Evolutionary conservation across 768 basidiomycete genomes (phyloP).

Genomic region (Rossbeevera mucosa): DNA sequence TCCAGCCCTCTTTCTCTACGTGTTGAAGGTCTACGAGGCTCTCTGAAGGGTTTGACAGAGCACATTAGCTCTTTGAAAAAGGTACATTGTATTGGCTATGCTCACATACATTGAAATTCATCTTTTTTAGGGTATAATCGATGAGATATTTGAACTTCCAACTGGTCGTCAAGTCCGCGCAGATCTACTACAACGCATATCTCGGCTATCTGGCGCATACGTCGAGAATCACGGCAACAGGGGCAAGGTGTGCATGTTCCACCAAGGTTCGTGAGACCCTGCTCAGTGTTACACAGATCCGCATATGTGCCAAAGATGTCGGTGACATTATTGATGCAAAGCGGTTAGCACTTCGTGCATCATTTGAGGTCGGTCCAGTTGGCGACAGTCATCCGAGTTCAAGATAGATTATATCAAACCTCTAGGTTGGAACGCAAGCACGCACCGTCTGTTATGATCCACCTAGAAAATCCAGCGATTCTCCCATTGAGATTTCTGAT

Average conservation of each 20-base stretch:
- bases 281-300: constrained; percentile 38
- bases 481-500: constrained; percentile 28
- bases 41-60: constrained; percentile 44
- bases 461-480: constrained; percentile 23
- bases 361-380: constrained; percentile 44
- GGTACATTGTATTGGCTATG: constrained; percentile 29
- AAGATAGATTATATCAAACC: neutral
- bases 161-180: constrained; percentile 37
- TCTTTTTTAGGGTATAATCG: constrained; percentile 20
- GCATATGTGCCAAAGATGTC: constrained; percentile 47
- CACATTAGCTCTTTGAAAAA: constrained; percentile 46
- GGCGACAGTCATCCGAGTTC: constrained; percentile 5
- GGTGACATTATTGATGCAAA: constrained; percentile 41
- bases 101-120: neutral
- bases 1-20: constrained; percentile 53
- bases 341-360: constrained; percentile 48
- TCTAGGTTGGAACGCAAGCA: constrained; percentile 13
- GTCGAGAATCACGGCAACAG: constrained; percentile 46
- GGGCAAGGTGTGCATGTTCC: constrained; percentile 39
- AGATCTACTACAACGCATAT: constrained; percentile 57
- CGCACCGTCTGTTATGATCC: constrained; percentile 30
- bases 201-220: constrained; percentile 63
- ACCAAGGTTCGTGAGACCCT: neutral
- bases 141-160: constrained; percentile 42
- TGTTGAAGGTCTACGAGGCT: constrained; percentile 53